phyloP scores from a whole-genome alignment of 176 grass and related monocot species.

The Dendrocalamus sinicus region DNA sequence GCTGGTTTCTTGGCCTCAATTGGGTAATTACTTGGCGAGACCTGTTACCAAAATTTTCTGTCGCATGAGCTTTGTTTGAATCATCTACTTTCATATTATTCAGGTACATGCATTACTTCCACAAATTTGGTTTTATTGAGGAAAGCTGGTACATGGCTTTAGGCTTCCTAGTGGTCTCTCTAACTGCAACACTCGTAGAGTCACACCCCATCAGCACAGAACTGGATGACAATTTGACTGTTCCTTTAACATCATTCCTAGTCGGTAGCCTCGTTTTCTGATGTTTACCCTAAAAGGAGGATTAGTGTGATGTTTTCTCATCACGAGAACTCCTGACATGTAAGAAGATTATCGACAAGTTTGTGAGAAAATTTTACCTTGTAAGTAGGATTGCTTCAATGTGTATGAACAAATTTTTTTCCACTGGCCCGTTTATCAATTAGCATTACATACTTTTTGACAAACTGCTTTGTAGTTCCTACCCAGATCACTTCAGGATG shows the following conservation, averaged over 20 bases:
- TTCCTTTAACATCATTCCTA: slow-evolving; percentile 71
- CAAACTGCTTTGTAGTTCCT: neutral
- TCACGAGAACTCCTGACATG: slow-evolving; percentile 10
- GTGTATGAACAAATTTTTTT: slow-evolving; percentile 10
- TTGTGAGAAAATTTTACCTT: neutral
- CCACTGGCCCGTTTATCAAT: neutral
- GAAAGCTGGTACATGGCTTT: slow-evolving; percentile 69
- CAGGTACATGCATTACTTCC: slow-evolving; percentile 97
- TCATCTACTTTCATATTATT: neutral
- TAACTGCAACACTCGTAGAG: slow-evolving; percentile 65
- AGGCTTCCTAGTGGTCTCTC: slow-evolving; percentile 68
- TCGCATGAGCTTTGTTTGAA: slow-evolving; percentile 2
- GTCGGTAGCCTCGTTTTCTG: slow-evolving; percentile 67
- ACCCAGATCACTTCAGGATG: neutral
- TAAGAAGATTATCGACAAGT: neutral
- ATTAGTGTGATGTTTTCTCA: neutral
- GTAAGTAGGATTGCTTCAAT: neutral
- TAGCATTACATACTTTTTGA: neutral
- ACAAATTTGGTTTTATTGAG: slow-evolving; percentile 78
- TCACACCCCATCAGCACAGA: slow-evolving; percentile 80
- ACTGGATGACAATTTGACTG: slow-evolving; percentile 89
- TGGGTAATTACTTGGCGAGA: slow-evolving; percentile 57
- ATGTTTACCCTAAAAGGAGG: slow-evolving; percentile 17
- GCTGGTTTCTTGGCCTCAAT: slow-evolving; percentile 80
- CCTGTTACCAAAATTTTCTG: neutral